Percentiles rank a stretch among this genome's conserved stretches.
These are phyloP conservation scores for Citrus medica DNA, from an alignment of 345 rosid genomes.

Conservation along the genomic window DNA sequence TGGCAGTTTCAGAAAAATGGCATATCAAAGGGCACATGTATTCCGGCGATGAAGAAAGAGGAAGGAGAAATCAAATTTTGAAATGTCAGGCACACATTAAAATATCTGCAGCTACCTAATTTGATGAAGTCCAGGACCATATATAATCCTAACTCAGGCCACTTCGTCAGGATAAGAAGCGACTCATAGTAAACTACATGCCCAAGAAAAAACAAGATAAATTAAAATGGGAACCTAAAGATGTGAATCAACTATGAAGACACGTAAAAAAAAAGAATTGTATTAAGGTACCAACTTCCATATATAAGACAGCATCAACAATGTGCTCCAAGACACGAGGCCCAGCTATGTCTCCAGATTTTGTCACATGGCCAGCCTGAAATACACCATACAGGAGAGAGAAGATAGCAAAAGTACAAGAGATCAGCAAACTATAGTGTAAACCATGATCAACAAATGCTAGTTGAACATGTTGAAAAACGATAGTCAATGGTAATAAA, in stretches of 20 bases:
- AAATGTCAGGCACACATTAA: neutral
- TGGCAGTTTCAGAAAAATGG: neutral
- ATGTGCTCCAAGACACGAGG: conserved; percentile 98
- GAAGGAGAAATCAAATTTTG: neutral
- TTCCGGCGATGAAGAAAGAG: neutral
- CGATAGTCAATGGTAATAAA: neutral
- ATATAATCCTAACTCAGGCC: neutral
- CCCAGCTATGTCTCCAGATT: conserved; percentile 94
- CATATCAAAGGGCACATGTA: neutral
- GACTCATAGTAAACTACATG: neutral
- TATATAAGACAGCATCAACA: conserved; percentile 89
- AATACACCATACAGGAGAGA: conserved; percentile 15
- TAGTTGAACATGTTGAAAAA: neutral
- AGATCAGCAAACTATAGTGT: conserved; percentile 3
- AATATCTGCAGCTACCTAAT: neutral
- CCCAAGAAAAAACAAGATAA: neutral
- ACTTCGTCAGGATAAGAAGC: neutral
- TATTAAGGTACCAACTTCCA: conserved; percentile 69
- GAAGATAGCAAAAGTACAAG: neutral
- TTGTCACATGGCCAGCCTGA: conserved; percentile 91
- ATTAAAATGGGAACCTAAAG: neutral
- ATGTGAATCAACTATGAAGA: conserved; percentile 14
- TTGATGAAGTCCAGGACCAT: neutral
- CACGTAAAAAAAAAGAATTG: neutral
- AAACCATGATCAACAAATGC: neutral